phyloP scores from a whole-genome alignment of 1,284 basidiomycete genomes.

The Ceratobasidium sp. region DNA sequence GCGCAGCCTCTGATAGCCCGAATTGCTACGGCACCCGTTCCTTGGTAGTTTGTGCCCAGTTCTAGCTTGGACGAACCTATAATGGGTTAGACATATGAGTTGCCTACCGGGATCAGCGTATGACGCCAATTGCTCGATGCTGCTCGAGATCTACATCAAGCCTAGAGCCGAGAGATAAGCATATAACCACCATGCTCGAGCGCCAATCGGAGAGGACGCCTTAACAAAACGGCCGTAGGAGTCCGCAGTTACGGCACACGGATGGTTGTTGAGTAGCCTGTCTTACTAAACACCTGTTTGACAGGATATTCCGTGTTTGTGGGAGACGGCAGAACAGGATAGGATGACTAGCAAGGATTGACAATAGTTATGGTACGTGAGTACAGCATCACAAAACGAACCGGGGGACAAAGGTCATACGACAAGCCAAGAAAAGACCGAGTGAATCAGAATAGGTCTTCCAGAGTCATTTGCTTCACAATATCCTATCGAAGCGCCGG shows the following conservation, averaged over 20 bases:
- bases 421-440: neutral
- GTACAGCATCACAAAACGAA: conserved; percentile 11
- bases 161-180: conserved; percentile 26
- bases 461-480: conserved; percentile 98
- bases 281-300: conserved; percentile 7
- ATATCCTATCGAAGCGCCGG: conserved; percentile 70
- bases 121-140: conserved; percentile 26
- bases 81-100: conserved; percentile 8
- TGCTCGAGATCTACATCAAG: neutral
- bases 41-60: conserved; percentile 9
- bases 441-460: conserved; percentile 78
- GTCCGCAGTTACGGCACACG: neutral
- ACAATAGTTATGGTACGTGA: conserved; percentile 19
- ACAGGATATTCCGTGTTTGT: neutral
- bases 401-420: neutral
- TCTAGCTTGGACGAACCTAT: conserved; percentile 31
- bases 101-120: neutral
- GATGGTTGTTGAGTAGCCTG: neutral
- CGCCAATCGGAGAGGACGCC: neutral
- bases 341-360: conserved; percentile 32
- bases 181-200: neutral
- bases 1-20: conserved; percentile 18
- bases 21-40: neutral
- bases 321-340: neutral
- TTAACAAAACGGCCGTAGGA: neutral